Evolutionary conservation across 345 rosid genomes (phyloP), one percentile per base, ranked within the genome.

Genomic region (Eucalyptus pauciflora): DNA sequence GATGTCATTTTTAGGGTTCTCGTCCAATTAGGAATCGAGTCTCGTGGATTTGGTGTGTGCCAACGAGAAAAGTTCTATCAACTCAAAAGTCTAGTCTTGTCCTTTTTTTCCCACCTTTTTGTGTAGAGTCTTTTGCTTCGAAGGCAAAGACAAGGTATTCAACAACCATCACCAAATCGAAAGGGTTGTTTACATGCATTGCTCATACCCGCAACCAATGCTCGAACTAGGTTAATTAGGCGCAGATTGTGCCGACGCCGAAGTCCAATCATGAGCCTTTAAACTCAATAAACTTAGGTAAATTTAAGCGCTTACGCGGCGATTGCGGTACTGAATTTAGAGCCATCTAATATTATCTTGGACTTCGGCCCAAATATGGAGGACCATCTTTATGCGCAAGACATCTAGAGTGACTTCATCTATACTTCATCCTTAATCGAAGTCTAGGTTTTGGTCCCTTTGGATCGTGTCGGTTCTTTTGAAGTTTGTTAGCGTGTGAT

Each of bases 161-260:
- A 71, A 71, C 83, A 76, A 41, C 85, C 20, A 76, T 41, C 85
- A 76, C 85, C 85, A 11, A 76, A 76, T 76, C 85, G 15, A 76
- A 76, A 41, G 48, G 83, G 85, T 76, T 20, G 85, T 12, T 76
- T 41, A 1, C 9, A 11, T 41, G 85, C 83, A 11, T 11, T 10
- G 83, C 83, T 4, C 7, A 25, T 4, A 76, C 48, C 83, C 48
- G 25, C 81, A 18, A 10, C 41, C 25, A 33, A 71, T 33, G 81
- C 45, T 71, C 20, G 46, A 9, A 69, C 25, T 33, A 69, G 45
- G 80, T 69, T 16, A 71, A 33, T 18, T 71, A 71, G 81, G 6
- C 24, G 46, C 13, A 0, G 45, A 37, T 33, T 33, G 8, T 10
- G 1, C 45, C 0, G 46, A 33, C 25, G 8, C 46, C 25, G 2